Base-by-base conservation (phyloP, 148 eudicot genomes). In the Rhododendron kiyosumense region DNA sequence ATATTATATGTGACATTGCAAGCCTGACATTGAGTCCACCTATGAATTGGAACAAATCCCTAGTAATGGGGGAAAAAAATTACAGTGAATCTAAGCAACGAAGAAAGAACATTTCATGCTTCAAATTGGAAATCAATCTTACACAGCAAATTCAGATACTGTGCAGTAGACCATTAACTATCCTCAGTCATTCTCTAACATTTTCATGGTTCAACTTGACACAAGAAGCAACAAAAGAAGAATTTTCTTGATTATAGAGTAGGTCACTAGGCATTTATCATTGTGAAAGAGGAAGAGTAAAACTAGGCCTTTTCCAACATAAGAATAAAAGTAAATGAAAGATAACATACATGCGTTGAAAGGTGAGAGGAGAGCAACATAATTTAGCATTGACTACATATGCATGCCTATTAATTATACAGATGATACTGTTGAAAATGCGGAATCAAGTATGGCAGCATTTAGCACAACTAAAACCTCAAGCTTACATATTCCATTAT, bases 401-500 rank as follows among this genome's bases (percentile, higher is more conserved):
- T 36, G 26, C 13, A 76, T 76, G 38, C 48, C 30, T 51, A 28
- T 18, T 15, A 22, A 7, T 63, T 28, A 28, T 57, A 65, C 30
- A 3, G 15, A n/a, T 54, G 15, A 52, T 61, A 54, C n/a, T 34
- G 34, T 61, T 26, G 20, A 43, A n/a, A 20, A 61, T 3, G 67
- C 45, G 3, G 54, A 57, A 76, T 81, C 41, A 76, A 69, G 52
- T 28, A 36, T 54, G 71, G 11, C 74, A 57, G 85, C 59, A 83
- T 15, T 54, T 83, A 77, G 30, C 34, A 71, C 36, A 65, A 46
- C 38, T 61, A 67, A 81, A 81, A 52, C 48, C 65, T 48, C 74
- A 88, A 63, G 54, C 96, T 94, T 92, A 97, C 99, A 92, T 95
- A 97, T 97, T 97, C 99, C 99, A 97, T 97, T 8, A 93, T 95